phyloP scores from a whole-genome alignment of 108 stramenopile species.

The Aurantiochytrium sp. region DNA sequence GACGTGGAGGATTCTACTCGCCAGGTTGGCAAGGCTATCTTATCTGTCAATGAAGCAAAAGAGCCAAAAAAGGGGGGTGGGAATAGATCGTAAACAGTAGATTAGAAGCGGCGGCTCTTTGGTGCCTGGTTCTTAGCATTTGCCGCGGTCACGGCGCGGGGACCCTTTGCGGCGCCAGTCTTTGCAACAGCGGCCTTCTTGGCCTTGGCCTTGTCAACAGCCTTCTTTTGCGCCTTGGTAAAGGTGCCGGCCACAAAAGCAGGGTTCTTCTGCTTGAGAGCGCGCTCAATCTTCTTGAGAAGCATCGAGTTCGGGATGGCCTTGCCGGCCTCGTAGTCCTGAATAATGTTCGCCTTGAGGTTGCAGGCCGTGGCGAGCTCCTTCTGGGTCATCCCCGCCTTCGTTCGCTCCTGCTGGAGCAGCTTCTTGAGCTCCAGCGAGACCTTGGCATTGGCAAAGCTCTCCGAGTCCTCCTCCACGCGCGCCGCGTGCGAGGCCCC shows the following conservation, averaged over 20 bases:
- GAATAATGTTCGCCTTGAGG: slow-evolving; percentile 18
- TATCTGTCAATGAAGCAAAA: not conserved
- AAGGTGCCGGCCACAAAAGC: not conserved
- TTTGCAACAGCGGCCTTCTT: slow-evolving; percentile 3
- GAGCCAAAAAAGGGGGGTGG: not conserved
- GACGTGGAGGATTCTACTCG: too few relatives aligned
- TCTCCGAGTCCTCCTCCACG: slow-evolving; percentile 5
- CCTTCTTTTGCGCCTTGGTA: slow-evolving; percentile 18
- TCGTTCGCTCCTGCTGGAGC: not conserved
- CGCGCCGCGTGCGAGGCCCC: not conserved
- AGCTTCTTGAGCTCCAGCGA: slow-evolving; percentile 11
- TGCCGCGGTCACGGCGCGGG: not conserved
- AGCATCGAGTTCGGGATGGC: slow-evolving; percentile 19
- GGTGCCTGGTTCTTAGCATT: not conserved
- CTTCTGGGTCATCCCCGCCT: slow-evolving; percentile 14
- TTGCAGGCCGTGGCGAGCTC: slow-evolving; percentile 20
- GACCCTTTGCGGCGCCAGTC: not conserved
- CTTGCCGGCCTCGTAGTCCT: slow-evolving; percentile 22
- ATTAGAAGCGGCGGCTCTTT: slow-evolving; percentile 15
- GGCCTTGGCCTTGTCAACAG: not conserved
- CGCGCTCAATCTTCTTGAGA: slow-evolving; percentile 14
- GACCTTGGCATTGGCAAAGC: not conserved
- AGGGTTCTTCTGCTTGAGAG: slow-evolving; percentile 13
- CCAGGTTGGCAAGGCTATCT: not conserved
- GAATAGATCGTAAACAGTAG: not conserved